Percentiles rank a stretch among this genome's conserved stretches.
Evolutionary conservation across 225 moss, liverwort and hornwort species (phyloP).

Genomic region (Antitrichia curtipendula): DNA sequence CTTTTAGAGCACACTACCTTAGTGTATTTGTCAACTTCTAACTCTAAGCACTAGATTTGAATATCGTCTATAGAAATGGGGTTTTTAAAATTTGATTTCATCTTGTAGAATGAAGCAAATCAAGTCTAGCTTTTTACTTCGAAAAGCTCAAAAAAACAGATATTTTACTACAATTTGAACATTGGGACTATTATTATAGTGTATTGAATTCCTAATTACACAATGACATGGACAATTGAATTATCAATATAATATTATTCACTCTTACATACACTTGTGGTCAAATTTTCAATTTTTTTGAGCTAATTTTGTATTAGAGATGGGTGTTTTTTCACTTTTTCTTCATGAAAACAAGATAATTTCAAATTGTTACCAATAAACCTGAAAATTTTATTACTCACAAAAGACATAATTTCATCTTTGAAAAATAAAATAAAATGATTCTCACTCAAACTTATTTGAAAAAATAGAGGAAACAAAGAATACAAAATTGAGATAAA

Average conservation of each 20-base stretch:
- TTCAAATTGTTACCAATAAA: background rate
- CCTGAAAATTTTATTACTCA: background rate
- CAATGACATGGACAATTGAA: background rate
- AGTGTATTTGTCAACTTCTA: background rate
- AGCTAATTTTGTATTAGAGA: background rate
- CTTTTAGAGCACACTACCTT: too few relatives aligned
- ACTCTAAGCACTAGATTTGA: rapidly evolving
- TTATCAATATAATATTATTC: background rate
- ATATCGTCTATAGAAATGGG: too few relatives aligned
- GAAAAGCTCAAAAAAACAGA: background rate
- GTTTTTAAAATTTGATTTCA: background rate
- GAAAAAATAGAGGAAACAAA: background rate
- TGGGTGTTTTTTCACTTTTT: background rate
- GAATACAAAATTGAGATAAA: background rate
- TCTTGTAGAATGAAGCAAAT: rapidly evolving
- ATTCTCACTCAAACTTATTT: background rate
- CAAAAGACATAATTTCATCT: background rate
- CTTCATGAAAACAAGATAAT: background rate
- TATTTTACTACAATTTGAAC: background rate
- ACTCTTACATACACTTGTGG: too few relatives aligned
- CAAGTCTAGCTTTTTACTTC: background rate
- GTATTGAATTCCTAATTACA: background rate
- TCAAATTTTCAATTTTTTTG: background rate
- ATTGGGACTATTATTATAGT: background rate
- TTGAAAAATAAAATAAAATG: background rate